These are phyloP conservation scores for Hypseocharis bilobata DNA, from an alignment of 441 rosid species.

Conservation along the genomic window DNA sequence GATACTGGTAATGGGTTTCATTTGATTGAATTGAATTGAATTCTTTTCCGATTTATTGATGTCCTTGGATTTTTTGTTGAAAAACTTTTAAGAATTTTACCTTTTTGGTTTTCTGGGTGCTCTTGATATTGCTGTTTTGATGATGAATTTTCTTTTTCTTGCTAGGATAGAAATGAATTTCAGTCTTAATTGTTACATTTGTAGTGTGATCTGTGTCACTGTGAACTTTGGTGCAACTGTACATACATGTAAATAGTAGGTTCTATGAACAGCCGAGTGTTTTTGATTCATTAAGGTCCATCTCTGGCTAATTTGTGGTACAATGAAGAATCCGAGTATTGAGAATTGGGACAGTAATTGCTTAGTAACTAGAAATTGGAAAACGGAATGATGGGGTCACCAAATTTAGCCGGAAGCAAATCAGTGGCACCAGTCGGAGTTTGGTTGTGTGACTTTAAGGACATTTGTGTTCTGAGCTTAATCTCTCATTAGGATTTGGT, in stretches of 20 bases:
- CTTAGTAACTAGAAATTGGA: not conserved
- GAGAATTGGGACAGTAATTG: not conserved
- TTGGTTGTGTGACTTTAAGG: not conserved
- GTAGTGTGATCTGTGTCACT: not conserved
- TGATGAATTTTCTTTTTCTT: not conserved
- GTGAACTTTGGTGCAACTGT: not conserved
- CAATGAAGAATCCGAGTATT: too few species aligned
- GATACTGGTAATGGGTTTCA: conserved; percentile 49
- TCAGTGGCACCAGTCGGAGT: not conserved
- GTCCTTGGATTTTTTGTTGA: not conserved
- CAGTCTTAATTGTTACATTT: not conserved
- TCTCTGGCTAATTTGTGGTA: too few species aligned
- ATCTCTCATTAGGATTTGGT: not conserved
- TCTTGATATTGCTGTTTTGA: not conserved
- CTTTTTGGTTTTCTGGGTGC: not conserved
- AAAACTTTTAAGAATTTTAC: not conserved
- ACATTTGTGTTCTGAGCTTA: not conserved
- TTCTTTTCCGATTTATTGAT: not conserved
- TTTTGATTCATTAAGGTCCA: too few species aligned
- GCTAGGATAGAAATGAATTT: not conserved
- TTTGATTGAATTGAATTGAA: not conserved
- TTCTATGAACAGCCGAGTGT: not conserved
- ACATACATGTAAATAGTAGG: not conserved
- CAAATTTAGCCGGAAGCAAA: not conserved
- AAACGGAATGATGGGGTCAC: not conserved